Conservation (phyloP, 2,329 filamentous ascomycete species). For the Aspergillus sp. region DNA sequence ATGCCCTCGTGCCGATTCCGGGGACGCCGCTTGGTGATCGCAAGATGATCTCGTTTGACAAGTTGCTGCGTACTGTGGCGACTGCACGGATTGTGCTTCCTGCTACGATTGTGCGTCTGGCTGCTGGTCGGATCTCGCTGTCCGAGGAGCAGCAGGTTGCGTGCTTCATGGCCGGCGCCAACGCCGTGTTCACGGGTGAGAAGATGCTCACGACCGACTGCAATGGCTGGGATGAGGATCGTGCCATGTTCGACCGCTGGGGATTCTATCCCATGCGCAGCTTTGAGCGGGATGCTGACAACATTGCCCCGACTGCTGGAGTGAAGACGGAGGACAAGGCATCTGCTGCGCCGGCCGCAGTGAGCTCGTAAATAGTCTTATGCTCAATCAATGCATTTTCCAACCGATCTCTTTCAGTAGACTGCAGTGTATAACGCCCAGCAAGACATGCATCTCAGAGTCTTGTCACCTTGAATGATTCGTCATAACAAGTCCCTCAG, state of each 20-base stretch:
- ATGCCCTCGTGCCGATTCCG: conserved; percentile 85
- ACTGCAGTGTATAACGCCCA: too few relatives aligned
- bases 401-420: too few relatives aligned
- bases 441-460: too few relatives aligned
- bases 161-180: conserved; percentile 87
- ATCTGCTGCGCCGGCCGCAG: conserved; percentile 30
- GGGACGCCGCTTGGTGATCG: conserved; percentile 79
- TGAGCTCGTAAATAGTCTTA: conserved; percentile 16
- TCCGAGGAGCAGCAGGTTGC: conserved; percentile 83
- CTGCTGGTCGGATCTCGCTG: conserved; percentile 80
- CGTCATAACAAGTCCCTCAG: not conserved
- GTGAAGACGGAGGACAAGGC: conserved; percentile 13
- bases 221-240: conserved; percentile 87
- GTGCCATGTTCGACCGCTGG: conserved; percentile 78
- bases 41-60: conserved; percentile 71
- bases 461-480: not conserved
- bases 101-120: conserved; percentile 79
- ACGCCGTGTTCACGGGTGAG: conserved; percentile 92
- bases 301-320: conserved; percentile 5
- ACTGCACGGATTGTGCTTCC: conserved; percentile 82
- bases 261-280: conserved; percentile 73
- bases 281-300: conserved; percentile 43
- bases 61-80: conserved; percentile 77
- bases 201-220: conserved; percentile 94
- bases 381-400: too few relatives aligned